Evolutionary conservation across 2,329 filamentous ascomycete genomes (phyloP).

Genomic region (Nigrospora oryzae): DNA sequence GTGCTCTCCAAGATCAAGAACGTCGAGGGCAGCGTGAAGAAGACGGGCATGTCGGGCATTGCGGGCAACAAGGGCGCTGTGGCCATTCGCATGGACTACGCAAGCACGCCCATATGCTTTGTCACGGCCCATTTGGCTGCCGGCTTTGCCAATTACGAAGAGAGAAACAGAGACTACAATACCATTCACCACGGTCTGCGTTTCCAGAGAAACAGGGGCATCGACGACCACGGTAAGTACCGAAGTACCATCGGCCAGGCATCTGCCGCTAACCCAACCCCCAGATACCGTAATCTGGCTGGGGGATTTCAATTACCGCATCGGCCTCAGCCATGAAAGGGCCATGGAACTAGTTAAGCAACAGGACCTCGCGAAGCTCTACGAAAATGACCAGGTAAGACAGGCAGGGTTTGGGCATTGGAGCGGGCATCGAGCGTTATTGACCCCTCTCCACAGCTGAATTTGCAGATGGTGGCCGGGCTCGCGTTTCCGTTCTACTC

Average conservation of each 20-base stretch:
- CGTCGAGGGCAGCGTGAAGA: slow-evolving; percentile 92
- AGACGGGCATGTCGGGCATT: slow-evolving; percentile 90
- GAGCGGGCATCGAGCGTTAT: too few species aligned
- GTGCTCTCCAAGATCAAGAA: slow-evolving; percentile 81
- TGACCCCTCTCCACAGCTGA: slow-evolving; percentile 46
- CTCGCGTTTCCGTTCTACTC: slow-evolving; percentile 87
- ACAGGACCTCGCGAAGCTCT: slow-evolving; percentile 67
- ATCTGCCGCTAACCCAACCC: neutral
- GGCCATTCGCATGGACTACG: slow-evolving; percentile 90
- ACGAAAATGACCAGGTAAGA: slow-evolving; percentile 79
- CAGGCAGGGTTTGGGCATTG: neutral
- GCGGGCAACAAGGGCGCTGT: slow-evolving; percentile 97
- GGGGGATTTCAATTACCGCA: slow-evolving; percentile 97
- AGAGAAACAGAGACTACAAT: slow-evolving; percentile 85
- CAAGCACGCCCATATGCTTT: slow-evolving; percentile 86
- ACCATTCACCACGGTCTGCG: slow-evolving; percentile 81
- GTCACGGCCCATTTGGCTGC: slow-evolving; percentile 95
- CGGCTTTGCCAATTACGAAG: slow-evolving; percentile 93
- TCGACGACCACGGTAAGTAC: slow-evolving; percentile 72
- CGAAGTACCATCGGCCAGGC: too few species aligned
- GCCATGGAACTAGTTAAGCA: slow-evolving; percentile 67
- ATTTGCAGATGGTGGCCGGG: slow-evolving; percentile 92
- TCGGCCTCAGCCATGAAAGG: slow-evolving; percentile 72
- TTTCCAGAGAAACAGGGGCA: slow-evolving; percentile 84
- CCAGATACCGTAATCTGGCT: slow-evolving; percentile 78